Base-by-base conservation (phyloP, 1,284 basidiomycete genomes). In the Phylloboletellus chloephorus region DNA sequence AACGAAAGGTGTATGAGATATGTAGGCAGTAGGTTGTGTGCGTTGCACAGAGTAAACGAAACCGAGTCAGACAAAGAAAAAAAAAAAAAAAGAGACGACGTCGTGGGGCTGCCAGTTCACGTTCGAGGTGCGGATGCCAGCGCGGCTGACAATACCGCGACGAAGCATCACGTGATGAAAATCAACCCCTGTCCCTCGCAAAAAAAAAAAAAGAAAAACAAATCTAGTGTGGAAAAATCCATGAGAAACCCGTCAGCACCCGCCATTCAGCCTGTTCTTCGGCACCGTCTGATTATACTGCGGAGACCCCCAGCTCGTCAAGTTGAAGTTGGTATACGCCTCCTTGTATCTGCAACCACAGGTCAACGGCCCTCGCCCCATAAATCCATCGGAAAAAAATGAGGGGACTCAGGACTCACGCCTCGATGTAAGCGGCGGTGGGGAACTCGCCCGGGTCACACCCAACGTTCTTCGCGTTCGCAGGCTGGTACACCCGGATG, bases 401-500 rank as follows among this genome's bases (percentile, higher is more conserved):
- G 10, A 24, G 2, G 19, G 22, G 23, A 12, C 12, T 21, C 7
- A 6, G 35, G 31, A 50, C 68, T 50, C 41, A 70, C 69, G 52
- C 56, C 34, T 54, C 39, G 20, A 54, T 64, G 33, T 66, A 63
- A n/a, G 49, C 42, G 13, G 56, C 50, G 0, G 70, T 72, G 3
- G 70, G 69, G 33, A 65, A 66, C 2, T 53, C 58, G 7, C 47
- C 43, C 10, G 69, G 69, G 39, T 64, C 59, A 41, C 70, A 71
- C 10, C 69, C 67, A 22, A 66, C 53, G 23, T 68, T 66, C 41
- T 56, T 60, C 11, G 51, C 55, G 38, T 50, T 58, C 32, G 52
- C 53, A 24, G 65, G 58, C 39, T 72, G 69, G 43, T 73, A 72
- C 28, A 73, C 63, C 16, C 69, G 64, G 16, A 73, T 57, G 24